These are phyloP conservation scores for Lactifluus rugatus DNA, from an alignment of 768 basidiomycete species.

Conservation along the genomic window DNA sequence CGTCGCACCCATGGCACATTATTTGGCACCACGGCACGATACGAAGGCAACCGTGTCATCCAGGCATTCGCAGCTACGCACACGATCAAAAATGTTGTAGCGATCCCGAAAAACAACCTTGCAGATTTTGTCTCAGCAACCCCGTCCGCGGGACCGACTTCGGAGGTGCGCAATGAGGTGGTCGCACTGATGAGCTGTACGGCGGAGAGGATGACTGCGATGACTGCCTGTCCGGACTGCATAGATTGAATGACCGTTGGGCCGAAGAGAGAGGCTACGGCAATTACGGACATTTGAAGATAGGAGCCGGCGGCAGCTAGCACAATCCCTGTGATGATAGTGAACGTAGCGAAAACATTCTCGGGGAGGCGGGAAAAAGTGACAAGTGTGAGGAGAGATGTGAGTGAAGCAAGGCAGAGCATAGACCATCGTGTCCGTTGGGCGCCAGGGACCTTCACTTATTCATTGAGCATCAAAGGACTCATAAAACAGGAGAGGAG, in stretches of 20 bases:
- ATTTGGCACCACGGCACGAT: constrained; percentile 42
- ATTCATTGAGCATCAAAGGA: not conserved
- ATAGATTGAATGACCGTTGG: constrained; percentile 59
- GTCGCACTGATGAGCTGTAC: constrained; percentile 63
- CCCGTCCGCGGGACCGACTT: constrained; percentile 25
- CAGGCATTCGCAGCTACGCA: constrained; percentile 46
- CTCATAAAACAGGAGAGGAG: not conserved
- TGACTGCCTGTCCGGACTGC: constrained; percentile 79
- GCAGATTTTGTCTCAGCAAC: constrained; percentile 60
- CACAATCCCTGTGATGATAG: constrained; percentile 47
- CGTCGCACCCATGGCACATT: constrained; percentile 27
- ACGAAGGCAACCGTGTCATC: constrained; percentile 50
- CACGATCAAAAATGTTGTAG: constrained; percentile 51
- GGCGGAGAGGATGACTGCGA: constrained; percentile 70
- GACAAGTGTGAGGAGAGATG: constrained; percentile 53
- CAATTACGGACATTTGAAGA: constrained; percentile 67
- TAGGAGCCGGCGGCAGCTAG: constrained; percentile 62
- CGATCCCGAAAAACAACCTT: constrained; percentile 62
- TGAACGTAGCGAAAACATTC: constrained; percentile 53
- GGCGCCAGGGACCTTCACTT: constrained; percentile 47
- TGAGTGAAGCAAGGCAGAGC: constrained; percentile 41
- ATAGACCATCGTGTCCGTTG: constrained; percentile 45
- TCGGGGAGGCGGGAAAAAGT: constrained; percentile 49
- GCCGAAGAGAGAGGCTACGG: constrained; percentile 76
- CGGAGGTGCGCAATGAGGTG: constrained; percentile 37